Base-by-base conservation (phyloP, 2,329 filamentous ascomycete genomes). In the Acarospora socialis region DNA sequence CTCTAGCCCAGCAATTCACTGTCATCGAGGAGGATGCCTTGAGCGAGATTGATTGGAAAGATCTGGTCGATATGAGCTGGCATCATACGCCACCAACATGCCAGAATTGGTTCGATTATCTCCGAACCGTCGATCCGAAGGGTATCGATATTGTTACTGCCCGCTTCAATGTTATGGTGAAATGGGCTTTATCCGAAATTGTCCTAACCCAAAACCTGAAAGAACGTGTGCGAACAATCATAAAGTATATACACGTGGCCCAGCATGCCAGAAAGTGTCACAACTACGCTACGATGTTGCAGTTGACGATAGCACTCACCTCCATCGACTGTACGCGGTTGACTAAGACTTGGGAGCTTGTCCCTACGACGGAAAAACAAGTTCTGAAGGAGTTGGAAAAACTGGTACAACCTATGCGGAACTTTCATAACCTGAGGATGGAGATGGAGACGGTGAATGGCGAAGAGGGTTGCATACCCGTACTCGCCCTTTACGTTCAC, bases 271-370 rank as follows among this genome's bases (percentile, higher is more conserved):
- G 69, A 24, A 60, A 62, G 32, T 55, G 73, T 19, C 67, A 68
- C 42, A 77, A 77, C 47, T 77, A 73, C 46, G 71, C 73, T 9
- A 76, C 72, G 1, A 71, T 74, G 65, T 65, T 76, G 28, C 73
- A 77, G 44, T 65, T 77, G 34, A 67, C 68, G 1, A 69, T 77
- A 37, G 73, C 71, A 3, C 51, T 77, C 9, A 64, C 72, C 12
- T 73, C 68, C 1, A 63, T 65, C 14, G 70, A 76, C 36, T 63
- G 70, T 35, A 60, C 68, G 17, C 59, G 70, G 12, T 59, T 77
- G 6, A 57, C 61, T 24, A 60, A 57, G 28, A 77, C 73, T 0
- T 77, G 73, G 73, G 56, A 59, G 2, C 51, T 70, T 18, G 65
- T 77, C 13, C 60, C 69, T 4, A 44, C 53, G 1, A 57, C 57